Percentiles rank a stretch among this genome's conserved stretches.
These are phyloP conservation scores for Pseudogymnoascus sp. DNA, from an alignment of 2,329 filamentous ascomycete genomes.

Conservation along the genomic window DNA sequence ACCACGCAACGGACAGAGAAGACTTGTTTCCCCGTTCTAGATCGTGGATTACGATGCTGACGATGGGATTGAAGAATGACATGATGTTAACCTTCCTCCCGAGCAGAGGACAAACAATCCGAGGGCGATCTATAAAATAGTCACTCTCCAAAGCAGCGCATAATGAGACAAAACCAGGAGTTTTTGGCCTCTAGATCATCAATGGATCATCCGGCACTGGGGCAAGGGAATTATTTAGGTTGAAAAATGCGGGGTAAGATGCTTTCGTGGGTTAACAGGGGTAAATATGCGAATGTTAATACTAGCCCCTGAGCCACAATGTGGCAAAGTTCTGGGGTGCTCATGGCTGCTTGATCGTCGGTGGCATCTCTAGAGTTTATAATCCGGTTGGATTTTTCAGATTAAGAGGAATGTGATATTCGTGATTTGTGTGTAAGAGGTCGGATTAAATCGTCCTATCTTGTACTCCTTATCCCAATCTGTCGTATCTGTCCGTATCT, in stretches of 20 bases:
- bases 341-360: not conserved
- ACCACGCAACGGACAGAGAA: not conserved
- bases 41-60: not conserved
- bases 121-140: not conserved
- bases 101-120: not conserved
- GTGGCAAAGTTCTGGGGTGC: not conserved
- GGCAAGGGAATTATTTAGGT: not conserved
- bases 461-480: not conserved
- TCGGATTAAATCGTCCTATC: not conserved
- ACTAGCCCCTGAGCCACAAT: not conserved
- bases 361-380: not conserved
- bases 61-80: not conserved
- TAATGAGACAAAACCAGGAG: not conserved
- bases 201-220: not conserved
- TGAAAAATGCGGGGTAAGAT: not conserved
- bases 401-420: not conserved
- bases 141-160: not conserved
- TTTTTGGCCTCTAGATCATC: not conserved
- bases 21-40: not conserved
- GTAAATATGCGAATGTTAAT: not conserved
- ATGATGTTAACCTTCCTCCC: not conserved
- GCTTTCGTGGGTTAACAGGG: not conserved
- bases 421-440: not conserved
- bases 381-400: not conserved
- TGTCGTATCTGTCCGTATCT: slow-evolving; percentile 1